Evolutionary conservation across 768 basidiomycete genomes (phyloP).

Genomic region (Trametes maxima): DNA sequence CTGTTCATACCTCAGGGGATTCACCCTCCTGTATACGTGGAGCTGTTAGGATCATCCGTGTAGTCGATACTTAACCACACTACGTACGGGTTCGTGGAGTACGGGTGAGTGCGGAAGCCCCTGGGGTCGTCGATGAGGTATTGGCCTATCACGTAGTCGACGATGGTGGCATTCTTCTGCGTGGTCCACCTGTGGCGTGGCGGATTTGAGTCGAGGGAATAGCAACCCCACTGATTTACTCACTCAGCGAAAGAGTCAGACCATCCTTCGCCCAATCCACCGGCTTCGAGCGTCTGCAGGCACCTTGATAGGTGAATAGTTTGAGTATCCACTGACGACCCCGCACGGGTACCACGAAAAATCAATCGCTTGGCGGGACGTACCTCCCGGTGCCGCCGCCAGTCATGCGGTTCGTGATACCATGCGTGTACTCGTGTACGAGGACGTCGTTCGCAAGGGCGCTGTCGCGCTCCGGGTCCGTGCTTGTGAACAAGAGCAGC

Average conservation of each 20-base stretch:
- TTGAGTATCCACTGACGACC: constrained; percentile 37
- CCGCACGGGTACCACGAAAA: constrained; percentile 19
- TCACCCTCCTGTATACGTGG: constrained; percentile 30
- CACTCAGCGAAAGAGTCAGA: constrained; percentile 44
- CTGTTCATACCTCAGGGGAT: constrained; percentile 43
- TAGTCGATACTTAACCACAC: no score
- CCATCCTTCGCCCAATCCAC: constrained; percentile 74
- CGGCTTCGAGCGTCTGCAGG: constrained; percentile 61
- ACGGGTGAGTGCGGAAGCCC: constrained; percentile 59
- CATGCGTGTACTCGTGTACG: constrained; percentile 54
- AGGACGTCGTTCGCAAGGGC: constrained; percentile 62
- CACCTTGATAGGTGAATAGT: constrained; percentile 54
- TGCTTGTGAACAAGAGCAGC: constrained; percentile 24
- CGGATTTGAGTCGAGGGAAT: constrained; percentile 4
- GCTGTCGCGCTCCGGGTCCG: constrained; percentile 59
- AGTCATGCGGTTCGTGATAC: constrained; percentile 42
- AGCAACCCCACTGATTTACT: not conserved
- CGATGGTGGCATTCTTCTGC: constrained; percentile 43
- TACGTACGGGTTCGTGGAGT: constrained; percentile 52
- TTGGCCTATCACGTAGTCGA: constrained; percentile 44
- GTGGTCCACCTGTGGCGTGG: constrained; percentile 37
- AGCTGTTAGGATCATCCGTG: constrained; percentile 22
- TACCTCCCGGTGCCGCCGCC: constrained; percentile 4
- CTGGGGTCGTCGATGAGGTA: constrained; percentile 53
- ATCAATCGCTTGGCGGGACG: not conserved